These are phyloP conservation scores for Fomitopsis schrenkii DNA, from an alignment of 1,284 basidiomycete species.

Conservation along the genomic window DNA sequence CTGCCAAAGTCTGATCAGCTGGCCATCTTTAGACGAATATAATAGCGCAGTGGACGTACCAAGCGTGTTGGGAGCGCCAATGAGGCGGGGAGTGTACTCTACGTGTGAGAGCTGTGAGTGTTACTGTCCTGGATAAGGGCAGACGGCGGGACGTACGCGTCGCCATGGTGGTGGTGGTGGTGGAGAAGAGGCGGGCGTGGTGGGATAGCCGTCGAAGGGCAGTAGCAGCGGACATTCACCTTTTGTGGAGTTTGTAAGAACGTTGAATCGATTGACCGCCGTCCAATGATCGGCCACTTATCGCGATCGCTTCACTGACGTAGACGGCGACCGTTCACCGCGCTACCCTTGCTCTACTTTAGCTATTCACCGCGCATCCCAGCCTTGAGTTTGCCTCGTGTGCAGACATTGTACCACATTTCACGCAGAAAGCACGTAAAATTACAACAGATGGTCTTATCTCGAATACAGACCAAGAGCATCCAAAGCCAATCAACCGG, in stretches of 20 bases:
- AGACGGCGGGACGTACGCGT: constrained; percentile 42
- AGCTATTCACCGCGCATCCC: neutral
- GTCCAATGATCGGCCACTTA: neutral
- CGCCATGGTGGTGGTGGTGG: constrained; percentile 47
- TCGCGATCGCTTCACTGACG: neutral
- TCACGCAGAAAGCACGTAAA: too few relatives aligned
- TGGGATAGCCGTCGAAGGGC: constrained; percentile 48
- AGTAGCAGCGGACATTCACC: constrained; percentile 24
- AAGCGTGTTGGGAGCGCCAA: constrained; percentile 90
- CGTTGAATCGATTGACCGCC: neutral
- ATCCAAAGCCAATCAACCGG: neutral
- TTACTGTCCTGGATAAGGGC: constrained; percentile 9
- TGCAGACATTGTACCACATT: too few relatives aligned
- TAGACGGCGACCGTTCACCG: neutral
- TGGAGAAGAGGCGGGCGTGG: constrained; percentile 53
- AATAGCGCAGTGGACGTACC: constrained; percentile 45
- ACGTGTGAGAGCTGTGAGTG: constrained; percentile 18
- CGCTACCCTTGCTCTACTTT: neutral
- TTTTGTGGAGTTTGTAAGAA: constrained; percentile 12
- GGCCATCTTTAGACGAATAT: neutral
- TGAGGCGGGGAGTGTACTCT: constrained; percentile 75
- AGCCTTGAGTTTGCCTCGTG: too few relatives aligned
- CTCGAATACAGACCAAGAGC: too few relatives aligned
- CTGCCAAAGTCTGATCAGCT: constrained; percentile 37
- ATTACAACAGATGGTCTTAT: too few relatives aligned